Percentiles rank a stretch among this genome's conserved stretches.
These are phyloP conservation scores for Blastobotrys muscicola DNA, from an alignment of 805 yeast species.

Conservation along the genomic window DNA sequence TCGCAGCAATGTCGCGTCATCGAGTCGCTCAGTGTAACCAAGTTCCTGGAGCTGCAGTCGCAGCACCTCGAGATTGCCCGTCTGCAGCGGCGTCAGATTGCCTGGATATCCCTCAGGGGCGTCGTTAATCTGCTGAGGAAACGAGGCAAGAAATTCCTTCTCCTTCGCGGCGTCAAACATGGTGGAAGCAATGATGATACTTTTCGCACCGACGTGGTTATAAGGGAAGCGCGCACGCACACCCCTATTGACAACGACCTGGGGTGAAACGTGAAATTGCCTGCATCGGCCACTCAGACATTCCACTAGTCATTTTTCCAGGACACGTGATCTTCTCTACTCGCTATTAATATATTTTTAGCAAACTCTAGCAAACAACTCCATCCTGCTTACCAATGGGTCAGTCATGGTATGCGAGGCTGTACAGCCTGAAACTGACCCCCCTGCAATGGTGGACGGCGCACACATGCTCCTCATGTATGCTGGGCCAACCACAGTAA, in stretches of 20 bases:
- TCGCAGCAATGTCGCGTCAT: slow-evolving; percentile 73
- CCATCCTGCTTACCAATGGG: too few species aligned
- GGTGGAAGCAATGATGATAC: background rate
- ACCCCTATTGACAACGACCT: background rate
- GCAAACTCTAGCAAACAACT: too few species aligned
- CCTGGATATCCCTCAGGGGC: slow-evolving; percentile 77
- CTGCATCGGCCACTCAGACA: background rate
- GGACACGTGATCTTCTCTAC: background rate
- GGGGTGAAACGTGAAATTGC: background rate
- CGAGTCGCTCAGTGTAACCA: slow-evolving; percentile 72
- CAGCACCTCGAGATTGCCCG: slow-evolving; percentile 46
- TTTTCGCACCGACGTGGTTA: background rate
- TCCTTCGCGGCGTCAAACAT: background rate
- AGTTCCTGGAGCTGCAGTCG: slow-evolving; percentile 46
- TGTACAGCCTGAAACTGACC: too few species aligned
- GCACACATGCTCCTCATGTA: background rate
- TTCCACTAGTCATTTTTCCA: background rate
- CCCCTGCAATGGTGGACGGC: background rate
- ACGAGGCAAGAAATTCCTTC: slow-evolving; percentile 34
- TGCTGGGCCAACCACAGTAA: background rate
- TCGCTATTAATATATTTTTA: background rate
- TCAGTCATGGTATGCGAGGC: too few species aligned
- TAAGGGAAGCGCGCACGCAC: background rate
- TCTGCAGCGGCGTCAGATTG: slow-evolving; percentile 60
- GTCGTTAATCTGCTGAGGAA: slow-evolving; percentile 60